These are phyloP conservation scores for Neurospora sp. DNA, from an alignment of 495 filamentous ascomycete genomes.

Conservation along the genomic window DNA sequence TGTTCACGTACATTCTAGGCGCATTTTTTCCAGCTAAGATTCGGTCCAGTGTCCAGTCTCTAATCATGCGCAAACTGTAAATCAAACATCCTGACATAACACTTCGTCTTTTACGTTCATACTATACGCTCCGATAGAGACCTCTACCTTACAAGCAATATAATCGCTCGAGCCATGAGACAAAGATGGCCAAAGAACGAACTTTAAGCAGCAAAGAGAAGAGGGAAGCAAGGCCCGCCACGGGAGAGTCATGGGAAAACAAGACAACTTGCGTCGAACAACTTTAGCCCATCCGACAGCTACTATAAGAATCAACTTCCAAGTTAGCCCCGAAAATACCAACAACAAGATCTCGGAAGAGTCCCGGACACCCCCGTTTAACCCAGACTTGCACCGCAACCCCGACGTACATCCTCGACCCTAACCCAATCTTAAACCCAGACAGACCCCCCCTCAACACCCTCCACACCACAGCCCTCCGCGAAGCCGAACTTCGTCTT, in stretches of 20 bases:
- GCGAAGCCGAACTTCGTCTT: too few species aligned
- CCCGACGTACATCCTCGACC: too few species aligned
- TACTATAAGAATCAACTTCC: too few species aligned
- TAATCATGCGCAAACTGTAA: not conserved
- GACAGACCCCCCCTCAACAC: too few species aligned
- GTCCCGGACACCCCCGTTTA: too few species aligned
- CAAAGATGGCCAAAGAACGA: not conserved
- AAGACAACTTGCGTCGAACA: not conserved
- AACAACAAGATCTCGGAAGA: too few species aligned
- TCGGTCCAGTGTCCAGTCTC: not conserved
- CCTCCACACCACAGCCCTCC: too few species aligned
- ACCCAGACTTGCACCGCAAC: too few species aligned
- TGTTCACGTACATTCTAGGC: not conserved
- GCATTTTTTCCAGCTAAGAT: not conserved
- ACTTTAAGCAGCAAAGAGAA: not conserved
- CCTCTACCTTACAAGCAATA: not conserved
- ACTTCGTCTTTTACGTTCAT: not conserved
- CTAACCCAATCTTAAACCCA: too few species aligned
- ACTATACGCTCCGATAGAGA: not conserved
- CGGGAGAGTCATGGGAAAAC: not conserved
- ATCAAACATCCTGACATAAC: not conserved
- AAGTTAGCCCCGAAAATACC: too few species aligned
- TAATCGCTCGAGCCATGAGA: not conserved
- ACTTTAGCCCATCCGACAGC: too few species aligned
- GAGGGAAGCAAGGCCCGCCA: not conserved